Evolutionary conservation across 139 green algal species (phyloP), one percentile per base, ranked within the genome.

Genomic region (Tetradesmus lagerheimii): DNA sequence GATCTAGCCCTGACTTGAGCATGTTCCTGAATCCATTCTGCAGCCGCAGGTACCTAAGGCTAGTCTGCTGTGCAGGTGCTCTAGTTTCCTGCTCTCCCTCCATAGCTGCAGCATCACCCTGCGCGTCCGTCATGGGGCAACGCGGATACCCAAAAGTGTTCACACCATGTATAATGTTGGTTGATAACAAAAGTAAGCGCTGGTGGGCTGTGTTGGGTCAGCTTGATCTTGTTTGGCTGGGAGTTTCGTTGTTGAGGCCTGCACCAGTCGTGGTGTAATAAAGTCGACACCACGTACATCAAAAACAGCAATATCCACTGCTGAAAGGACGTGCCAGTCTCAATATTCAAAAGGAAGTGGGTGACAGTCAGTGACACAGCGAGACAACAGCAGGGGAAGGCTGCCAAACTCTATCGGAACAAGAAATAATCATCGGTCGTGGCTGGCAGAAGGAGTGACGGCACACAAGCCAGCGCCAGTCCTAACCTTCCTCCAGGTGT

Each of bases 21-120:
- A 90, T 90, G 25, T 67, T 84, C 14, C 53, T 79, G n/a, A 90
- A 90, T 12, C 39, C 86, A 64, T 86, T 53, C 18, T 79, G 50
- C 11, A 90, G 76, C 34, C 62, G 77, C 20, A 90, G 47, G 77
- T 80, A 90, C 4, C 74, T 23, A 23, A 90, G 76, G 76, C 86
- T 90, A 6, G 75, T 80, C 9, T 84, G 86, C 45, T 84, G 34
- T 80, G 31, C 74, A 29, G 74, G 74, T 27, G 74, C 74, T 43
- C 14, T 39, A 14, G 14, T 43, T 8, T 80, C 31, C 34, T 80
- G 74, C 23, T 71, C 57, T 71, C 23, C 57, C 23, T 71, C 57
- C 57, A 71, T 71, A 71, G 57, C 57, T 71, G 25, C 57, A 31
- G 57, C 57, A 71, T 71, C 57, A 71, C 2, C 57, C 57, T 71